phyloP scores from a whole-genome alignment of 202 grass and related monocot genomes.

The Tripidium arundinaceum region DNA sequence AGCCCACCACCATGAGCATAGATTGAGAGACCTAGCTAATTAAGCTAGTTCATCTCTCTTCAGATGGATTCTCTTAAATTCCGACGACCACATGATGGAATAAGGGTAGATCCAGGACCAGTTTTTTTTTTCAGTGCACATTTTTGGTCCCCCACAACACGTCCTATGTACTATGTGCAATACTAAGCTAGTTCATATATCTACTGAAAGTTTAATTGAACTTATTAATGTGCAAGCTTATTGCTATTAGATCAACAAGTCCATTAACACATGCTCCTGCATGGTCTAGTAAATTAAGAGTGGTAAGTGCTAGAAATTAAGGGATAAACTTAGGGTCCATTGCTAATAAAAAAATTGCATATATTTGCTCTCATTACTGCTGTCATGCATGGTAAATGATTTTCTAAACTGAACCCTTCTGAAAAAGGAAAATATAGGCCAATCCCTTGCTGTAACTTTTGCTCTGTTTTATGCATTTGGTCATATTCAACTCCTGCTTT shows the following conservation, averaged over 20 bases:
- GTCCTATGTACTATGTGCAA: no score
- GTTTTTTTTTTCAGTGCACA: neutral
- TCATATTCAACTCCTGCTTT: no score
- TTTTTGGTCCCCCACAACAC: neutral
- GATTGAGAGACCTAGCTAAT: no score
- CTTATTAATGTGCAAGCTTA: no score
- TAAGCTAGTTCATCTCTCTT: neutral
- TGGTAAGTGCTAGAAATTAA: neutral
- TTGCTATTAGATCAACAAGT: no score
- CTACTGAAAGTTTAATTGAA: neutral
- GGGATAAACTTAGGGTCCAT: neutral
- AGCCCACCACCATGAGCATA: no score
- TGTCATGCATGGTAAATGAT: neutral
- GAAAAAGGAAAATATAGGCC: neutral
- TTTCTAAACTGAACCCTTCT: neutral
- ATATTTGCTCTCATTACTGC: neutral
- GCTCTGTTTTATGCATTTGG: neutral
- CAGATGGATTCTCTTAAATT: neutral
- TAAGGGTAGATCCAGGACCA: neutral
- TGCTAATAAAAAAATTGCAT: neutral
- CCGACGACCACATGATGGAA: neutral
- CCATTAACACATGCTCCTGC: neutral
- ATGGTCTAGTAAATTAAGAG: neutral
- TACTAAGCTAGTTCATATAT: neutral
- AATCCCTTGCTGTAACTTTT: neutral